phyloP scores from a whole-genome alignment of 495 filamentous ascomycete species.

The Neurospora sp. region DNA sequence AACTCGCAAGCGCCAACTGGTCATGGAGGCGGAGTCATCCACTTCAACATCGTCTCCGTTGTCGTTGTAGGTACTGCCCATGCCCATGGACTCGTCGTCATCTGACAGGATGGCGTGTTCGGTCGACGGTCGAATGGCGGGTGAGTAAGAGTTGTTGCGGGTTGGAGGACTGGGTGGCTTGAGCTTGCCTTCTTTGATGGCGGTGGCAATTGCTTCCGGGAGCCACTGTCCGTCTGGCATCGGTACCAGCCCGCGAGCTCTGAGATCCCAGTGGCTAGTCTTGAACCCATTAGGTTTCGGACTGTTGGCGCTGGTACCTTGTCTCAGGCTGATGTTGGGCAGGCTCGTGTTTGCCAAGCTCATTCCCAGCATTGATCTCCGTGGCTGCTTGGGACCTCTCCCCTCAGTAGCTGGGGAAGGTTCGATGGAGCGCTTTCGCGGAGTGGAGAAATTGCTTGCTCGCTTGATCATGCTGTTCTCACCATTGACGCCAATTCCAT shows the following conservation, averaged over 20 bases:
- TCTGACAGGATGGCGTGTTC: not conserved
- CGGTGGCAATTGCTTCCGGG: slow-evolving; percentile 29
- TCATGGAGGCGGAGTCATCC: not conserved
- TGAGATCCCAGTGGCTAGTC: slow-evolving; percentile 31
- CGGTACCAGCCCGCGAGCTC: slow-evolving; percentile 29
- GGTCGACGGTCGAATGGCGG: not conserved
- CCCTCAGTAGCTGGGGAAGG: slow-evolving; percentile 9
- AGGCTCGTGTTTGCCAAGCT: not conserved
- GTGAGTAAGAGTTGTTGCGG: not conserved
- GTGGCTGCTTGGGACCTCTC: slow-evolving; percentile 6
- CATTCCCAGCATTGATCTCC: not conserved
- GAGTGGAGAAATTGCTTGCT: slow-evolving; percentile 14
- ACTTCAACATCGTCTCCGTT: not conserved
- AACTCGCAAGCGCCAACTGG: slow-evolving; percentile 1
- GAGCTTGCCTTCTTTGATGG: slow-evolving; percentile 19
- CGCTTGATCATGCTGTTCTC: slow-evolving; percentile 1
- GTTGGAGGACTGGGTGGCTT: not conserved
- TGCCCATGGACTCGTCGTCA: not conserved
- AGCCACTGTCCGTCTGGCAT: slow-evolving; percentile 34
- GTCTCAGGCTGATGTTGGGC: not conserved
- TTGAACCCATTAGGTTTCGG: slow-evolving; percentile 5
- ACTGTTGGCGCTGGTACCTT: not conserved
- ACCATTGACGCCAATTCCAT: not conserved
- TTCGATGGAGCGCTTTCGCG: slow-evolving; percentile 12
- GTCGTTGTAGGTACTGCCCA: not conserved